Conservation (phyloP, 305 asterid genomes). For the Withania somnifera region DNA sequence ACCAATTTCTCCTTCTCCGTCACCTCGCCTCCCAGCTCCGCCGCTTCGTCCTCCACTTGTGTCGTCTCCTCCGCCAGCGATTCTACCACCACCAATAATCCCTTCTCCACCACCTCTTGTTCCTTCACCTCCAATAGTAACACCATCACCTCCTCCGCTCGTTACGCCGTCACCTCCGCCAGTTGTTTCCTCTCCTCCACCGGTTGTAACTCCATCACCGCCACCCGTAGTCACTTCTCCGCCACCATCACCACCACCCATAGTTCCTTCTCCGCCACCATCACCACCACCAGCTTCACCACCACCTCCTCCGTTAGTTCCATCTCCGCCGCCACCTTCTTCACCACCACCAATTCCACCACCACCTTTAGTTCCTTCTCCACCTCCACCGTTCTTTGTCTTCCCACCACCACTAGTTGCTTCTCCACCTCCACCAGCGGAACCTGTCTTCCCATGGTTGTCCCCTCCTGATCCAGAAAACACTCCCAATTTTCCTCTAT, state of each 20-base stretch:
- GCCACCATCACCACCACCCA: slow-evolving; percentile 3
- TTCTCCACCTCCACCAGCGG: slow-evolving; percentile 9
- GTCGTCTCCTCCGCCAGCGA: slow-evolving; percentile 1
- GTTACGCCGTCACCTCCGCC: slow-evolving; percentile 6
- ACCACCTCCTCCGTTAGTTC: slow-evolving; percentile 7
- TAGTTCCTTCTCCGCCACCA: background rate
- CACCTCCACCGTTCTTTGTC: slow-evolving; percentile 8
- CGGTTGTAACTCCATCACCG: background rate
- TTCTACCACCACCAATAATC: slow-evolving; percentile 17
- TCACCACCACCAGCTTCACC: background rate
- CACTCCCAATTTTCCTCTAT: background rate
- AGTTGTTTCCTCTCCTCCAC: slow-evolving; percentile 6
- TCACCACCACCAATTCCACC: slow-evolving; percentile 6
- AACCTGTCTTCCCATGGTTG: slow-evolving; percentile 4
- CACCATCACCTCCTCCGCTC: slow-evolving; percentile 21
- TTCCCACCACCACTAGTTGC: slow-evolving; percentile 10
- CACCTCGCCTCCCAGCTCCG: slow-evolving; percentile 21
- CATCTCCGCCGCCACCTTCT: slow-evolving; percentile 6
- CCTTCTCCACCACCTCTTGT: slow-evolving; percentile 18
- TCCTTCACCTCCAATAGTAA: slow-evolving; percentile 4
- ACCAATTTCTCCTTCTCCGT: slow-evolving; percentile 10
- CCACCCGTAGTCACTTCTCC: background rate
- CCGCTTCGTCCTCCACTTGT: slow-evolving; percentile 22
- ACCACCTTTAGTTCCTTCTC: slow-evolving; percentile 13
- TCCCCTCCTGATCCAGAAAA: background rate